Evolutionary conservation across 148 eudicot species (phyloP).

Genomic region (Simmondsia chinensis): DNA sequence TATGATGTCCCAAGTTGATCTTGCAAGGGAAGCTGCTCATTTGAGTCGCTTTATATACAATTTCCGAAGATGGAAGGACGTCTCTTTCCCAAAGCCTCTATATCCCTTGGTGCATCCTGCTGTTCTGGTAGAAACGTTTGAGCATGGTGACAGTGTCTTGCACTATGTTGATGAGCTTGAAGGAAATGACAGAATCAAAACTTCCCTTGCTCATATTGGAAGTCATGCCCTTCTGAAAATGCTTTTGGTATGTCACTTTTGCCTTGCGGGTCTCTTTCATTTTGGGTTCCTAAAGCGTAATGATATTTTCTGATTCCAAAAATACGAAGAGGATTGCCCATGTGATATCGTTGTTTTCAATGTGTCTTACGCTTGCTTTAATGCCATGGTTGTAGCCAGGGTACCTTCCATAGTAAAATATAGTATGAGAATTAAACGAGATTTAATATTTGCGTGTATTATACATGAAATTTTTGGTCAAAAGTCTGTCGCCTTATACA

Average conservation of each 20-base stretch:
- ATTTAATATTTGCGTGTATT: too few species aligned
- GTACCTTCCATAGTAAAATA: too few species aligned
- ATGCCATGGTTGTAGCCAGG: too few species aligned
- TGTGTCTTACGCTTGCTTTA: too few species aligned
- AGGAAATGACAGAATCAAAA: constrained; percentile 50
- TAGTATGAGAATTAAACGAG: too few species aligned
- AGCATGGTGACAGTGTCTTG: constrained; percentile 60
- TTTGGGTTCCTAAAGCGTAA: too few species aligned
- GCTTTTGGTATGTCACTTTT: constrained; percentile 54
- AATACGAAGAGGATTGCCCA: too few species aligned
- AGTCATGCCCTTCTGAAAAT: constrained; percentile 80
- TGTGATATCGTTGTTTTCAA: too few species aligned
- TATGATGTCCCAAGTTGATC: constrained; percentile 97
- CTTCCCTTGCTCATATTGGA: constrained; percentile 79
- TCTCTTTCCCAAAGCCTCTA: constrained; percentile 82
- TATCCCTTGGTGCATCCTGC: constrained; percentile 88
- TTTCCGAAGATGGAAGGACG: constrained; percentile 73
- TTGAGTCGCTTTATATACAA: constrained; percentile 78
- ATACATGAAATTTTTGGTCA: too few species aligned
- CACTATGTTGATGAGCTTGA: constrained; percentile 58
- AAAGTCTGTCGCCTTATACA: too few species aligned
- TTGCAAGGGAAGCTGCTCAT: constrained; percentile 87
- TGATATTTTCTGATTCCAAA: too few species aligned
- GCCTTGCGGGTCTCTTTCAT: not conserved
- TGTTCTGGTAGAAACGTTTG: constrained; percentile 75